phyloP scores from a whole-genome alignment of 306 rosid genomes.

The Medicago arabica region DNA sequence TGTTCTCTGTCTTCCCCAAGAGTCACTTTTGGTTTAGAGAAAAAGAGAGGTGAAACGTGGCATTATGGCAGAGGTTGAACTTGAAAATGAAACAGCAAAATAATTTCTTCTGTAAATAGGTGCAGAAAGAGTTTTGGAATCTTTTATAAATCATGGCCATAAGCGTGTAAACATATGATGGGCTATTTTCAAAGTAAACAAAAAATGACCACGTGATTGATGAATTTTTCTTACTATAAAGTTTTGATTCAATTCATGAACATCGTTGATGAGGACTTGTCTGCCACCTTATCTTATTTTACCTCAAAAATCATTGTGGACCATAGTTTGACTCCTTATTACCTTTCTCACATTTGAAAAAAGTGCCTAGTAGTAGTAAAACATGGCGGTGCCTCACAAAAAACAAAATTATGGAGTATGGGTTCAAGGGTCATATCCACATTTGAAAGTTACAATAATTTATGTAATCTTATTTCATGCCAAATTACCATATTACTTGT shows the following conservation, averaged over 20 bases:
- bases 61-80: not conserved
- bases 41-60: not conserved
- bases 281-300: constrained; percentile 39
- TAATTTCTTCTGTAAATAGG: not conserved
- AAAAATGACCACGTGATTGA: constrained; percentile 31
- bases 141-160: not conserved
- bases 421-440: not conserved
- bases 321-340: constrained; percentile 33
- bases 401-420: constrained; percentile 8
- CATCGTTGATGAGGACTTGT: constrained; percentile 11
- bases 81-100: not conserved
- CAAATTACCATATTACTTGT: not conserved
- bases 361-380: not conserved
- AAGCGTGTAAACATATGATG: not conserved
- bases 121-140: not conserved
- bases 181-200: not conserved
- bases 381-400: constrained; percentile 20
- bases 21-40: not conserved
- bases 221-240: not conserved
- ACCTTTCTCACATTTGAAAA: constrained; percentile 33
- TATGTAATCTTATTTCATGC: not conserved
- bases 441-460: not conserved
- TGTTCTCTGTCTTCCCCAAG: not conserved
- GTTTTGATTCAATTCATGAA: not conserved
- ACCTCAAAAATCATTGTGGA: constrained; percentile 30